phyloP scores from a whole-genome alignment of 768 basidiomycete genomes.

The Dentipellis fragilis region DNA sequence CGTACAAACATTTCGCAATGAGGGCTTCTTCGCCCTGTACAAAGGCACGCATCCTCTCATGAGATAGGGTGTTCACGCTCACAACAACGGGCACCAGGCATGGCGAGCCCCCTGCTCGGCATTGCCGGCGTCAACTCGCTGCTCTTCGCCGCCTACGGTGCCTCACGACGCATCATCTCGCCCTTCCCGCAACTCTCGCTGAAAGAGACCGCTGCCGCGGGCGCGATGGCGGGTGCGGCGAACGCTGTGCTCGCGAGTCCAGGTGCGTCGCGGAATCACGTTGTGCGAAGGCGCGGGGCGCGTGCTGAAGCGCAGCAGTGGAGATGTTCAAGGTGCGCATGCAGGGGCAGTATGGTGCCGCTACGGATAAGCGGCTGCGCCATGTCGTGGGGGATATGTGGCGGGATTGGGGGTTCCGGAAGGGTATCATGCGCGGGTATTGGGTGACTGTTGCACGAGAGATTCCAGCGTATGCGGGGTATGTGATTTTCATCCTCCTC shows the following conservation, averaged over 20 bases:
- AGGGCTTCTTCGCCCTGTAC: slow-evolving; percentile 90
- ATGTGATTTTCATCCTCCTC: not conserved
- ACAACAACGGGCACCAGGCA: slow-evolving; percentile 38
- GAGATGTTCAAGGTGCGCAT: slow-evolving; percentile 99
- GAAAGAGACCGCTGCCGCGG: slow-evolving; percentile 72
- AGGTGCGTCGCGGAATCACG: slow-evolving; percentile 29
- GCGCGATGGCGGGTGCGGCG: slow-evolving; percentile 85
- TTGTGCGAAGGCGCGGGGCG: too few relatives aligned
- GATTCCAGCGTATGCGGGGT: slow-evolving; percentile 95
- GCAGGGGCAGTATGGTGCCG: slow-evolving; percentile 89
- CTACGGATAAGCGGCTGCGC: slow-evolving; percentile 68
- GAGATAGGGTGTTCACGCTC: not conserved
- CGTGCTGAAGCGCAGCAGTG: slow-evolving; percentile 33
- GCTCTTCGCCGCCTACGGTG: slow-evolving; percentile 85
- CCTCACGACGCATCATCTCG: slow-evolving; percentile 72
- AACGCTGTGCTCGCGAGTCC: slow-evolving; percentile 91
- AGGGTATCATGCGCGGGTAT: slow-evolving; percentile 93
- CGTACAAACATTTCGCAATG: slow-evolving; percentile 66
- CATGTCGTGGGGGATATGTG: slow-evolving; percentile 76
- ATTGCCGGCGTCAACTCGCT: slow-evolving; percentile 95
- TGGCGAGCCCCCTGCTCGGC: slow-evolving; percentile 84
- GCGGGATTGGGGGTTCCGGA: slow-evolving; percentile 72
- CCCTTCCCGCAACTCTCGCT: slow-evolving; percentile 82
- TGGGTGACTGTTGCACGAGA: slow-evolving; percentile 95
- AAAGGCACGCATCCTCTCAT: slow-evolving; percentile 50